phyloP scores from a whole-genome alignment of 164 flowering plant genomes.

The Euptelea pleiosperma region DNA sequence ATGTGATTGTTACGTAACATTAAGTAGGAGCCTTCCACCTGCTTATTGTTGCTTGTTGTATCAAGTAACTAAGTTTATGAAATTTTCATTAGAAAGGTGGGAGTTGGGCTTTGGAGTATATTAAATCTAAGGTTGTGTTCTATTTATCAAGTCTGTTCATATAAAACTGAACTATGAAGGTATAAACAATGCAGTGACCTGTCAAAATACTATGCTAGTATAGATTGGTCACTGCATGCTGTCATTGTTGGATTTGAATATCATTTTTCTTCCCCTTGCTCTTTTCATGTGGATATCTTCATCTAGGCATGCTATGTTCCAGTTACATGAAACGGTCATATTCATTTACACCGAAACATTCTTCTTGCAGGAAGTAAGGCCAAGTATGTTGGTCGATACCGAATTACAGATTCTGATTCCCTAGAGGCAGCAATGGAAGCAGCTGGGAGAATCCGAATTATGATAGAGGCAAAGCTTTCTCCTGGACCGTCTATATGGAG shows the following conservation, averaged over 20 bases:
- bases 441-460: conserved; percentile 68
- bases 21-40: too few relatives aligned
- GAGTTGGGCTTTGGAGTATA: too few relatives aligned
- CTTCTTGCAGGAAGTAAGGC: conserved; percentile 58
- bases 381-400: conserved; percentile 77
- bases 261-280: background rate
- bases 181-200: background rate
- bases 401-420: conserved; percentile 77
- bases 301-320: background rate
- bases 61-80: too few relatives aligned
- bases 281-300: background rate
- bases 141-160: too few relatives aligned
- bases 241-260: background rate
- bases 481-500: conserved; percentile 84
- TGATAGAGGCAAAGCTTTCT: conserved; percentile 90
- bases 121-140: too few relatives aligned
- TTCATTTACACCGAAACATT: background rate
- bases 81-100: too few relatives aligned
- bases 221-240: background rate
- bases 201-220: background rate
- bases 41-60: too few relatives aligned
- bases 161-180: background rate
- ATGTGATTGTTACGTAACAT: too few relatives aligned
- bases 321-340: background rate
- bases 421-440: conserved; percentile 91